Evolutionary conservation across 2,329 filamentous ascomycete species (phyloP).

Genomic region (Pseudocercospora eumusae): DNA sequence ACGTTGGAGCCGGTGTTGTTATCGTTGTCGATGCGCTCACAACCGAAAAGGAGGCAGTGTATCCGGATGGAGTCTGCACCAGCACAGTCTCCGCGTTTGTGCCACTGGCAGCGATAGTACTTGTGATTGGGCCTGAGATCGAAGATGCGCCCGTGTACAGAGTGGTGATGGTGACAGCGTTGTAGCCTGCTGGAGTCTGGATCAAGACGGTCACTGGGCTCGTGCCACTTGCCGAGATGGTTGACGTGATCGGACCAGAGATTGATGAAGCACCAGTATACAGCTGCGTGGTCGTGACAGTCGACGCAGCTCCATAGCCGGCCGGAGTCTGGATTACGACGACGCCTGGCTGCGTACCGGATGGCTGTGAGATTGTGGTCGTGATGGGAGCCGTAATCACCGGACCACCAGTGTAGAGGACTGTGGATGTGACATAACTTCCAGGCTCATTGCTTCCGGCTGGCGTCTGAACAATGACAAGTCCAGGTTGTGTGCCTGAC

Average conservation of each 20-base stretch:
- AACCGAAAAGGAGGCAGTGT: neutral
- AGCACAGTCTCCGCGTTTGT: constrained; percentile 13
- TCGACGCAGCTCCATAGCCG: neutral
- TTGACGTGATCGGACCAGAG: constrained; percentile 7
- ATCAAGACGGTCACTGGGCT: constrained; percentile 4
- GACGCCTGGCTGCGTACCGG: neutral
- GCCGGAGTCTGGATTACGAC: constrained; percentile 5
- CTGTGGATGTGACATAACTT: constrained; percentile 13
- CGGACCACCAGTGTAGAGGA: neutral
- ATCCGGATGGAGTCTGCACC: constrained; percentile 13
- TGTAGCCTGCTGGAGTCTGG: constrained; percentile 5
- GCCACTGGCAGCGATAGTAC: constrained; percentile 17
- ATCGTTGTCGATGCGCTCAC: constrained; percentile 5
- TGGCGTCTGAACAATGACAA: constrained; percentile 17
- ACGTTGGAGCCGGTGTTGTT: neutral
- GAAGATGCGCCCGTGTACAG: constrained; percentile 14
- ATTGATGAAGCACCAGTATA: constrained; percentile 11
- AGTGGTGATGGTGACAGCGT: constrained; percentile 7
- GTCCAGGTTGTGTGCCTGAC: constrained; percentile 14
- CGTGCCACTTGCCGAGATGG: neutral
- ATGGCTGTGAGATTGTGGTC: constrained; percentile 1
- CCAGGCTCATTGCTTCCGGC: constrained; percentile 4
- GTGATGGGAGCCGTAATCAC: neutral
- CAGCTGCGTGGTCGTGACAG: neutral
- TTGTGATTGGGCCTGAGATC: constrained; percentile 16